These are phyloP conservation scores for Phyllosticta capitalensis DNA, from an alignment of 2,329 filamentous ascomycete species.

Conservation along the genomic window DNA sequence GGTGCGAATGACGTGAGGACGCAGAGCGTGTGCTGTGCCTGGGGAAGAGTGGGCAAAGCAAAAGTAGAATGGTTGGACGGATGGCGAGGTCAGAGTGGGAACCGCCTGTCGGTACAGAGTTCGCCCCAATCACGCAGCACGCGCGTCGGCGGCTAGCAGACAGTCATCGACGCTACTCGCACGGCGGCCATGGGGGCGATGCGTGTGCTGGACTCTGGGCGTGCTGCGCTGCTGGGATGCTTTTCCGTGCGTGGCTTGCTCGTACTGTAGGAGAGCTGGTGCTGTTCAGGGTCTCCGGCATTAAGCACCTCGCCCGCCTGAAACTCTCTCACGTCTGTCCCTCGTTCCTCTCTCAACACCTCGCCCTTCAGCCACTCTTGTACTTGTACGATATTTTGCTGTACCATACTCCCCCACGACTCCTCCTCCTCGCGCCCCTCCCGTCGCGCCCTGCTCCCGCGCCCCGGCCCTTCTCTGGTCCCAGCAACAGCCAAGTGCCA, in stretches of 20 bases:
- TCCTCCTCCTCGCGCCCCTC: not conserved
- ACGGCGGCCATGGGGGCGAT: not conserved
- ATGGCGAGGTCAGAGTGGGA: not conserved
- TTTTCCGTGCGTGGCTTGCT: slow-evolving; percentile 1
- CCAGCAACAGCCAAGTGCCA: slow-evolving; percentile 4
- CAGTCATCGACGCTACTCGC: not conserved
- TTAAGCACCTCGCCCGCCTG: slow-evolving; percentile 1
- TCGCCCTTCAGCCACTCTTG: not conserved
- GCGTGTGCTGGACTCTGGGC: not conserved
- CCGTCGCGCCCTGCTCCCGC: slow-evolving; percentile 1
- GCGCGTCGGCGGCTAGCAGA: not conserved
- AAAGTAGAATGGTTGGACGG: too few relatives aligned
- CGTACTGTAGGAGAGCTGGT: too few relatives aligned
- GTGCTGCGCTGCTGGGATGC: not conserved
- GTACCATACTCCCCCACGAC: not conserved
- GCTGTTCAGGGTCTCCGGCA: not conserved
- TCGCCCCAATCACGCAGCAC: not conserved
- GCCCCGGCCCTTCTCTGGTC: slow-evolving; percentile 7
- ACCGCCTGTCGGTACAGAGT: not conserved
- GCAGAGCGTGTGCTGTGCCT: not conserved
- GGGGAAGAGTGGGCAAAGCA: too few relatives aligned
- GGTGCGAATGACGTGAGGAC: slow-evolving; percentile 8
- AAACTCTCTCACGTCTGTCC: not conserved
- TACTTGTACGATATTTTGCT: slow-evolving; percentile 6
- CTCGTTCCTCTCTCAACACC: not conserved